Base-by-base conservation (phyloP, 2,329 filamentous ascomycete species). In the Acarospora socialis region DNA sequence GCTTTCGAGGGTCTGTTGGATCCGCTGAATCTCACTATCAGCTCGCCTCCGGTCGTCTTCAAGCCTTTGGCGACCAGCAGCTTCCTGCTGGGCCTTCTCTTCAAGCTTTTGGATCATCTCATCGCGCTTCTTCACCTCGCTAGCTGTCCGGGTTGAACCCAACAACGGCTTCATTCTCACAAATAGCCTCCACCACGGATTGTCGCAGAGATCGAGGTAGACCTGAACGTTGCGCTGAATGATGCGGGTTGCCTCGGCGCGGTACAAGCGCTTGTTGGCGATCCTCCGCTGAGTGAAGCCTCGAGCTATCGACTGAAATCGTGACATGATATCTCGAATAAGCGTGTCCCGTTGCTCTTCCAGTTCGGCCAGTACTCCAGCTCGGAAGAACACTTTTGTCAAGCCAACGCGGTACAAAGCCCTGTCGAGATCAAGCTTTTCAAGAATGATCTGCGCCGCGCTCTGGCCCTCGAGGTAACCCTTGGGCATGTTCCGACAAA, bases 311-410 rank as follows among this genome's bases (percentile, higher is more conserved):
- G 86, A 90, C 50, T 98, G 92, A 52, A 99, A 98, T 19, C 77
- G 73, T 22, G 79, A 75, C 71, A 98, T 86, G 51, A 98, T 93
- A 42, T 93, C 80, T 5, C 81, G 79, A 44, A 99, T 95, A 13
- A 98, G 66, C 2, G 81, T 68, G 53, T 98, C 90, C 35, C 90
- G 77, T 53, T 92, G 81, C 55, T 95, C 92, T 69, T 99, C 90
- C 9, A 99, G 66, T 53, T 98, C 90, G 21, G 90, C 90, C 28
- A 99, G 68, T 3, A 99, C 87, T 37, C 90, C 90, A 25, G 90
- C 84, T 40, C 92, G 72, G 68, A 98, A 98, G 61, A 98, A 98
- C 8, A 98, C 87, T 56, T 98, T 98, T 15, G 84, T 94, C 35
- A 94, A 65, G 46, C 90, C 90, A 35, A 99, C 84, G 14, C 92